phyloP scores from a whole-genome alignment of 2,329 filamentous ascomycete species.

The Phyllosticta ampelicida region DNA sequence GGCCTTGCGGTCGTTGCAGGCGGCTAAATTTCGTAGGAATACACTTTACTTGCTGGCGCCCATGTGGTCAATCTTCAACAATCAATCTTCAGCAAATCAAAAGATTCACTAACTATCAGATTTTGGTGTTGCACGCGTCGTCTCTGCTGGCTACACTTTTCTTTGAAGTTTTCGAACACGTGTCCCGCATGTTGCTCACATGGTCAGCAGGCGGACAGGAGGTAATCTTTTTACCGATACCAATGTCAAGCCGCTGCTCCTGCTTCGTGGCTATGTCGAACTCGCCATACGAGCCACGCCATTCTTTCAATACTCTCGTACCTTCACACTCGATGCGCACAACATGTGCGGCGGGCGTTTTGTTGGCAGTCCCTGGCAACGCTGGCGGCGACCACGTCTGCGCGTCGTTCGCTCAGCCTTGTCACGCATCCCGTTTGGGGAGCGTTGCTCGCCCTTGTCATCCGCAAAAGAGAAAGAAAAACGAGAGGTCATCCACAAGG shows the following conservation, averaged over 20 bases:
- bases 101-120: background rate
- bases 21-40: slow-evolving; percentile 21
- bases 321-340: no score
- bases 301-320: background rate
- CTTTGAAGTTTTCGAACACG: background rate
- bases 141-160: background rate
- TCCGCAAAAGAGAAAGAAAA: background rate
- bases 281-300: background rate
- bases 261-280: background rate
- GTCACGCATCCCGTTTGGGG: background rate
- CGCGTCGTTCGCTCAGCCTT: background rate
- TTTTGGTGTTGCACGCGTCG: background rate
- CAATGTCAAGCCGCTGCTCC: background rate
- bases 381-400: no score
- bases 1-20: slow-evolving; percentile 84
- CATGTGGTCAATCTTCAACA: background rate
- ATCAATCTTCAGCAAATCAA: background rate
- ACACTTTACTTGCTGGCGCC: background rate
- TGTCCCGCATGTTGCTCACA: background rate
- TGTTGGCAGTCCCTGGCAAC: background rate
- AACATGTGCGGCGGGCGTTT: background rate
- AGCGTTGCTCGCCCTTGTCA: background rate
- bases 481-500: background rate
- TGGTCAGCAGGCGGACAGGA: background rate
- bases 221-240: background rate